Conservation (phyloP, 139 green algal species). For the Chlamydomonas incerta region DNA sequence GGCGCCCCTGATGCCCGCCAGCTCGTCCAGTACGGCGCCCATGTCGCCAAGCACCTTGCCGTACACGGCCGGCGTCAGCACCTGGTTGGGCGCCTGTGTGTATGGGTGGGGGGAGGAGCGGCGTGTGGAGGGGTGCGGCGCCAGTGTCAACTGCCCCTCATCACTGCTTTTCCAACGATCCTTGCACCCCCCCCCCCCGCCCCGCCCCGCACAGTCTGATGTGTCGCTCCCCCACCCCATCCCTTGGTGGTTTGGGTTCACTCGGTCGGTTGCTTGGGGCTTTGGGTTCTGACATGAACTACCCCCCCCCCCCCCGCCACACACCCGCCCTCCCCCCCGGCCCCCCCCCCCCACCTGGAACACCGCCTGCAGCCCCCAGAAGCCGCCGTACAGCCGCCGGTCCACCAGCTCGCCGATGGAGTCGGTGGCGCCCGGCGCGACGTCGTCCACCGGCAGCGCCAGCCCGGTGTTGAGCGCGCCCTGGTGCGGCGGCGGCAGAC, state of each 20-base stretch:
- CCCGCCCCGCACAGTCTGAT: too few species aligned
- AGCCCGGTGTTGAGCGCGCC: conserved; percentile 45
- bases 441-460: conserved; percentile 57
- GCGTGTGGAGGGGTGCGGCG: too few species aligned
- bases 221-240: too few species aligned
- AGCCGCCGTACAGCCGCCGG: conserved; percentile 71
- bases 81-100: conserved; percentile 43
- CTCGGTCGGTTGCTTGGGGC: too few species aligned
- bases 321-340: not conserved
- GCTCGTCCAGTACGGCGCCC: conserved; percentile 39
- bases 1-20: conserved; percentile 21
- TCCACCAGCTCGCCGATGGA: conserved; percentile 46
- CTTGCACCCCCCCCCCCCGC: too few species aligned
- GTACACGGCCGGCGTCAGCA: conserved; percentile 45
- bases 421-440: conserved; percentile 37
- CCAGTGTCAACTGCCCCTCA: too few species aligned
- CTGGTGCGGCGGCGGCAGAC: not conserved
- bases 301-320: not conserved
- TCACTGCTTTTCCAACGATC: too few species aligned
- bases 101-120: too few species aligned
- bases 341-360: conserved; percentile 49
- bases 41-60: conserved; percentile 45
- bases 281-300: too few species aligned
- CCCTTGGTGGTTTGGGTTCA: not conserved
- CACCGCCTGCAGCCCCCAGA: conserved; percentile 82